Evolutionary conservation across 768 basidiomycete species (phyloP), one percentile per base, ranked within the genome.

Genomic region (Tricholoma flavovirens): DNA sequence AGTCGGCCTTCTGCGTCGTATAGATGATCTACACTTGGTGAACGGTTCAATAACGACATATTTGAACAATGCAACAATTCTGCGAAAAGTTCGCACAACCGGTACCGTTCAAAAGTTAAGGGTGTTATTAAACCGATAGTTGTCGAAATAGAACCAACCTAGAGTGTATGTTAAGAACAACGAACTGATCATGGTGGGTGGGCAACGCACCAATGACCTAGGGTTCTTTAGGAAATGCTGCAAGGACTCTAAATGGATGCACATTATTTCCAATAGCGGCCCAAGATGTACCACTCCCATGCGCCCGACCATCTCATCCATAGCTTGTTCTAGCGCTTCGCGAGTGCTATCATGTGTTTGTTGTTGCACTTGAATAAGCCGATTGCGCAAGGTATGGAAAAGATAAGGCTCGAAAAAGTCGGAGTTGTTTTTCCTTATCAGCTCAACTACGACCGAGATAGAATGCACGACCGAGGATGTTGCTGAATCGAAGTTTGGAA

Each of bases 391-490:
- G 1, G 91, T 93, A 66, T 97, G 95, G 73, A 97, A 98, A 11
- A 98, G 79, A 69, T 94, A 96, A 4, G 95, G 96, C 72, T 99
- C 97, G 66, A 97, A 95, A 67, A 94, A 98, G 69, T 99, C 96
- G 36, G 95, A 96, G 69, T 98, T 98, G 71, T 98, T 98, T 69
- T 98, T 94, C 52, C 95, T 83, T 61, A 98, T 97, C 38, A 97
- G 80, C 68, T 98, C 96, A 60, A 95, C 88, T 58, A 98, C 77
- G 64, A 98, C 85, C 42, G 88, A 86, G 62, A 95, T 89, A 10
- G 91, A 87, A 60, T 93, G 84, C 24, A 89, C 79, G 53, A 98
- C 85, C 6, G 92, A 91, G 10, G 94, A 97, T 1, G 81, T 79
- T 7, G 82, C 61, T 64, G 84, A 75, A 71, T 85, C 63, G 64